Base-by-base conservation (phyloP, 306 rosid species). In the Oemleria cerasiformis region DNA sequence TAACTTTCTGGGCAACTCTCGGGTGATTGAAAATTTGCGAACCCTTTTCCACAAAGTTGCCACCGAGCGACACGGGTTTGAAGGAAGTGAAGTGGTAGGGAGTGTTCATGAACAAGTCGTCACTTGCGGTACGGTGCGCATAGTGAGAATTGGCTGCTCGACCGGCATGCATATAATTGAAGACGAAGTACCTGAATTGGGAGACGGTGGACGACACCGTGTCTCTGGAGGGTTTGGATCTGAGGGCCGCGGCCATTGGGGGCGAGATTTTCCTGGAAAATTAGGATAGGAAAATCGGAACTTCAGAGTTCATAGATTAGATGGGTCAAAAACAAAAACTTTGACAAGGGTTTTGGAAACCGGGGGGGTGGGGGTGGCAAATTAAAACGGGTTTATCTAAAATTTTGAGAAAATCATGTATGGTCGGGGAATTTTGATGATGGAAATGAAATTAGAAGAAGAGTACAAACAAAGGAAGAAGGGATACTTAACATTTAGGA, bases 81-180 rank as follows among this genome's bases (percentile, higher is more conserved):
- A 86, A 92, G 41, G 96, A 80, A 58, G 90, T 82, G 83, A 87
- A 85, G 81, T 88, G 86, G 71, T 81, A 78, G 39, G 88, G 90
- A 39, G 88, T 77, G 75, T 79, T 80, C 76, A 60, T 63, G 77
- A 62, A 84, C 45, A 77, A 75, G 61, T 80, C 84, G 19, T 86
- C 84, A 61, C 60, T 41, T 67, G 74, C 80, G 53, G 83, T 69
- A n/a, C 83, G 91, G 65, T 78, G 71, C 4, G 74, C 48, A 58
- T 23, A 73, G 82, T 78, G 89, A 70, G 92, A 80, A 50, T 57
- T 82, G 56, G 83, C 55, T 38, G 51, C 67, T 19, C 84, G 71
- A 34, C 79, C 73, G 3, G 86, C 86, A 67, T 83, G 88, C 80
- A 86, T 74, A 73, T 71, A 75, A 68, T 66, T 84, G 81, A 73